A percentile compares a stretch with the other conserved stretches of the same genome.
Evolutionary conservation across 2,329 filamentous ascomycete species (phyloP).

Genomic region (Fusarium nelsonii): DNA sequence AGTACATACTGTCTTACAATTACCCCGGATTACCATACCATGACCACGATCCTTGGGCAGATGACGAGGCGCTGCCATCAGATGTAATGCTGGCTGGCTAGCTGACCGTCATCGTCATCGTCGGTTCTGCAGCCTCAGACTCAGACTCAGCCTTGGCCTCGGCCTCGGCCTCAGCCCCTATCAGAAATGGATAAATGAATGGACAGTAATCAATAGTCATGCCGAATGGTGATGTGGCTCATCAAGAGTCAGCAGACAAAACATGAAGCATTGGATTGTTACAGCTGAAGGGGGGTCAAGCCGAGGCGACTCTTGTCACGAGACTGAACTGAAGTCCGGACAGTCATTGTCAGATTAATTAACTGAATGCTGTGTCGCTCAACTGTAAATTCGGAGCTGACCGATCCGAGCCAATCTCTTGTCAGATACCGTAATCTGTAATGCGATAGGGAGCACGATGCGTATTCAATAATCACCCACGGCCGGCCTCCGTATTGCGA

Average conservation of each 20-base stretch:
- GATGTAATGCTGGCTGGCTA: conserved; percentile 22
- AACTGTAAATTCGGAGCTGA: conserved; percentile 17
- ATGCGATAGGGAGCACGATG: neutral
- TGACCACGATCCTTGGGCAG: conserved; percentile 9
- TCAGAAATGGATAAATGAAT: conserved; percentile 1
- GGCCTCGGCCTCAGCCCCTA: conserved; percentile 19
- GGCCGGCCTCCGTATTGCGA: conserved; percentile 19
- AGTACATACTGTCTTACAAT: conserved; percentile 6
- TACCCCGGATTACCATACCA: conserved; percentile 28
- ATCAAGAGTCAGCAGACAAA: conserved; percentile 2
- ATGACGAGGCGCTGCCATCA: conserved; percentile 32
- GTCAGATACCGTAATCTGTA: neutral
- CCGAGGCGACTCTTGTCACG: conserved; percentile 22
- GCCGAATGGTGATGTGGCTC: too few species aligned
- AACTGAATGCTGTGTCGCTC: neutral
- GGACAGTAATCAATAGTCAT: neutral
- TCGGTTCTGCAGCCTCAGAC: conserved; percentile 4
- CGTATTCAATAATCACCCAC: conserved; percentile 14
- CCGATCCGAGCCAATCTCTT: conserved; percentile 33
- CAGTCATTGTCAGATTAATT: neutral
- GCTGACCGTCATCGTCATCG: conserved; percentile 12
- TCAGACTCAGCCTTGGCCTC: neutral
- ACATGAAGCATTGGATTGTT: conserved; percentile 21
- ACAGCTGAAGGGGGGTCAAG: conserved; percentile 10
- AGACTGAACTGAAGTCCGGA: conserved; percentile 10